Evolutionary conservation across 2,329 filamentous ascomycete species (phyloP), one percentile per base, ranked within the genome.

Genomic region (Juglanconis juglandina): DNA sequence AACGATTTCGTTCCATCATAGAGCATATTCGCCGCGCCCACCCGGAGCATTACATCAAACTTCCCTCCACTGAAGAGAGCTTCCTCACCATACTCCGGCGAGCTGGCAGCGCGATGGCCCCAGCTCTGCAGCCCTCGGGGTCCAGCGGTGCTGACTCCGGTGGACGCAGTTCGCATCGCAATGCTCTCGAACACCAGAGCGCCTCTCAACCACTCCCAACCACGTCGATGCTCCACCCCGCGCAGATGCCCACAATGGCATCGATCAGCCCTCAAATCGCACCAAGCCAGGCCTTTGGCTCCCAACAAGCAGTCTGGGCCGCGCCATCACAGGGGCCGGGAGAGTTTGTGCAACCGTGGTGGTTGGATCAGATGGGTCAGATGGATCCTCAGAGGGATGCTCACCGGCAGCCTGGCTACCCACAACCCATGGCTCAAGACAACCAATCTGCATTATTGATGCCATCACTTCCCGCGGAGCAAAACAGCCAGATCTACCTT

Each of bases 1-100:
- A 61, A 37, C 49, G 50, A 24, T 99, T 93, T 79, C 93, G 95
- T 76, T 98, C 95, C 65, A 98, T 99, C 92, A 95, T 98, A 78
- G 95, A 99, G 84, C 95, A 99, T 73, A 98, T 99, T 71, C 91
- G 95, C 70, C 89, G 95, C 75, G 94, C 95, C 67, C 95, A 99
- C 75, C 93, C 94, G 63, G 92, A 96, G 75, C 90, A 97, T 75
- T 98, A 98, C 79, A 96, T 99, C 69, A 88, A 95, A 84, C 90
- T 98, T 68, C 94, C 95, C 67, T 95, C 95, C 53, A 98, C 94
- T 68, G 94, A 97, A 76, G 94, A 98, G 78, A 96, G 92, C 87
- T 98, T 98, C 77, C 81, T 90, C 71, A 83, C 96, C 74, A 98
- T 98, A 10, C 39, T 42, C 39, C 6, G 39, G 94, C 47, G 34